Conservation (phyloP, 176 grass and related monocot species). For the Oropetium thomaeum region DNA sequence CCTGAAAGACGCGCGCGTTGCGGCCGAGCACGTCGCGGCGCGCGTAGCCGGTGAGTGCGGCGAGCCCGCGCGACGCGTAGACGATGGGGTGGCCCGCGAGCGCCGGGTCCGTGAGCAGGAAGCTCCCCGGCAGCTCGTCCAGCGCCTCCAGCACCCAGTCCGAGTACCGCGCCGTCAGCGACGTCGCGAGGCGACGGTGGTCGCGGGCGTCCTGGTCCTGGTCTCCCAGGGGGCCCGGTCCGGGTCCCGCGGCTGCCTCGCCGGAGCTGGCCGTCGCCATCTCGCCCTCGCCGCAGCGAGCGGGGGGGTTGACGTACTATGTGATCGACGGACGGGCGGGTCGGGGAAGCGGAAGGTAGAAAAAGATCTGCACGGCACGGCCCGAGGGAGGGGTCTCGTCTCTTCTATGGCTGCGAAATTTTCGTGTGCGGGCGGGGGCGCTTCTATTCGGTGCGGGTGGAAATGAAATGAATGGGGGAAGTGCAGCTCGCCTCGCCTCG, state of each 20-base stretch:
- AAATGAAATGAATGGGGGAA: too few relatives aligned
- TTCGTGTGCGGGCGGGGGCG: not conserved
- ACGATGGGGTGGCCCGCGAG: constrained; percentile 90
- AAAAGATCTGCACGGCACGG: constrained; percentile 45
- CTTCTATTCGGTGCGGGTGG: not conserved
- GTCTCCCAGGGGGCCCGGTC: not conserved
- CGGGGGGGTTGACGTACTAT: not conserved
- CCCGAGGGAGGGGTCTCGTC: too few relatives aligned
- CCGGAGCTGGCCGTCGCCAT: constrained; percentile 33
- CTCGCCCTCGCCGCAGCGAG: not conserved
- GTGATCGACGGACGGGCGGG: constrained; percentile 11
- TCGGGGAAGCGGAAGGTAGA: not conserved
- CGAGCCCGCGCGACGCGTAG: constrained; percentile 66
- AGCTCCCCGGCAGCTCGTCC: constrained; percentile 66
- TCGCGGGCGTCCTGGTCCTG: not conserved
- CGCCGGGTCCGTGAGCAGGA: constrained; percentile 83
- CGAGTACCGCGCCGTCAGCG: constrained; percentile 83
- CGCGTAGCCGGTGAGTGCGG: constrained; percentile 59
- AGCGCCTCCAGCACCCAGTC: constrained; percentile 75
- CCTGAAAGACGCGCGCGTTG: constrained; percentile 84
- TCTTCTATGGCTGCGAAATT: constrained; percentile 20
- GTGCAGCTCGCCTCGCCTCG: not conserved
- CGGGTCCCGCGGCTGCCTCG: not conserved
- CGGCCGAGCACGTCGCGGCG: constrained; percentile 62
- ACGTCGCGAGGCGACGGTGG: constrained; percentile 9